Evolutionary conservation across 495 filamentous ascomycete genomes (phyloP).

Genomic region (Daldinia decipiens): DNA sequence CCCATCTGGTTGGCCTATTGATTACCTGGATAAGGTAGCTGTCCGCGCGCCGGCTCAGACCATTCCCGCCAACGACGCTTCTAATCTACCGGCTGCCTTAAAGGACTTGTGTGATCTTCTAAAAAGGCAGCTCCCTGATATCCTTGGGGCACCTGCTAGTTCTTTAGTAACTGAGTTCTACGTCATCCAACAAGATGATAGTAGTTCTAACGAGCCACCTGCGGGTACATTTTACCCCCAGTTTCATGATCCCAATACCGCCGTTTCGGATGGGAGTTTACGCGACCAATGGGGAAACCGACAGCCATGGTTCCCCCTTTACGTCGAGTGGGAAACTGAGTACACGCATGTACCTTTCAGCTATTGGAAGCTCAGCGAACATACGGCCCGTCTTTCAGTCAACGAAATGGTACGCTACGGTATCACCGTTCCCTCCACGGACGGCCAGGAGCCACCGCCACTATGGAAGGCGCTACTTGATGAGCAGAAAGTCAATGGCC

Average conservation of each 20-base stretch:
- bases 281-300: slow-evolving; percentile 54
- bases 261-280: slow-evolving; percentile 10
- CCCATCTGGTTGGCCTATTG: slow-evolving; percentile 55
- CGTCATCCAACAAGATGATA: background rate
- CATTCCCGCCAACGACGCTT: background rate
- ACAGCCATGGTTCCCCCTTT: slow-evolving; percentile 63
- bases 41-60: slow-evolving; percentile 38
- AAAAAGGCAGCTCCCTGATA: background rate
- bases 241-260: slow-evolving; percentile 25
- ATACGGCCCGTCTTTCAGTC: slow-evolving; percentile 3
- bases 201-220: background rate
- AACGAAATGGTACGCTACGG: slow-evolving; percentile 37
- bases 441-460: slow-evolving; percentile 8
- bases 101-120: background rate
- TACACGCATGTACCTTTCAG: slow-evolving; percentile 59
- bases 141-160: background rate
- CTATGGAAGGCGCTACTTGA: slow-evolving; percentile 8
- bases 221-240: slow-evolving; percentile 16
- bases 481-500: slow-evolving; percentile 12
- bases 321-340: slow-evolving; percentile 63
- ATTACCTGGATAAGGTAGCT: slow-evolving; percentile 53
- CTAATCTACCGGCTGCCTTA: background rate
- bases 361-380: slow-evolving; percentile 48
- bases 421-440: slow-evolving; percentile 19
- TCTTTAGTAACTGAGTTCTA: background rate